These are phyloP conservation scores for Ettlia oleoabundans DNA, from an alignment of 139 green algal genomes.

Conservation along the genomic window DNA sequence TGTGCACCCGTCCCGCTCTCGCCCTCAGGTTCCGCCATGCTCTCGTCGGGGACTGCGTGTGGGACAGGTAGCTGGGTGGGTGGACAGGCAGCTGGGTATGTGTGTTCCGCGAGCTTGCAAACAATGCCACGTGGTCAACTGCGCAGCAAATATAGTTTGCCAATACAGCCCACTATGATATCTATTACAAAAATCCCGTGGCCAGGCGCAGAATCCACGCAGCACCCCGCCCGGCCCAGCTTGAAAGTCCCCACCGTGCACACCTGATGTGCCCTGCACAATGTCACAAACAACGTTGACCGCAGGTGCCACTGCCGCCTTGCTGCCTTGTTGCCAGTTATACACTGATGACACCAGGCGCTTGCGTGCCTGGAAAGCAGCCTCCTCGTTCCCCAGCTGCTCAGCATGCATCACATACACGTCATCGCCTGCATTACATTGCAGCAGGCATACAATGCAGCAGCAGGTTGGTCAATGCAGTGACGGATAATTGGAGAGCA, in stretches of 20 bases:
- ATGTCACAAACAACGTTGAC: slow-evolving; percentile 40
- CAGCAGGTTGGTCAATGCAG: too few relatives aligned
- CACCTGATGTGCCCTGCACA: slow-evolving; percentile 27
- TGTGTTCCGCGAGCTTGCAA: too few relatives aligned
- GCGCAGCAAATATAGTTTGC: too few relatives aligned
- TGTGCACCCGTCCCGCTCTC: slow-evolving; percentile 17
- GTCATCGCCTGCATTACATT: slow-evolving; percentile 23
- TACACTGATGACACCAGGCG: slow-evolving; percentile 30
- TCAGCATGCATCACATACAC: slow-evolving; percentile 27
- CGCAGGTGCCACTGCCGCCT: background rate
- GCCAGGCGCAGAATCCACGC: too few relatives aligned
- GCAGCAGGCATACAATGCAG: too few relatives aligned
- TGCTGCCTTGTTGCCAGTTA: slow-evolving; percentile 34
- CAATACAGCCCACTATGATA: too few relatives aligned
- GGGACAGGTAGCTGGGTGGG: too few relatives aligned
- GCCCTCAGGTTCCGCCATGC: slow-evolving; percentile 22
- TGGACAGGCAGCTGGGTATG: too few relatives aligned
- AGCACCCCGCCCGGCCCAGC: too few relatives aligned
- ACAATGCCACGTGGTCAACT: too few relatives aligned
- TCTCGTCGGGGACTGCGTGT: slow-evolving; percentile 21
- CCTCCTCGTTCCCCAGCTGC: slow-evolving; percentile 32
- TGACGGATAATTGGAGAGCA: too few relatives aligned
- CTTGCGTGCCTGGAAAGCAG: slow-evolving; percentile 25
- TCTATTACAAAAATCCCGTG: too few relatives aligned
- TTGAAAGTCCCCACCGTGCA: background rate